Evolutionary conservation across 1,284 basidiomycete genomes (phyloP).

Genomic region (Schizophyllum amplum): DNA sequence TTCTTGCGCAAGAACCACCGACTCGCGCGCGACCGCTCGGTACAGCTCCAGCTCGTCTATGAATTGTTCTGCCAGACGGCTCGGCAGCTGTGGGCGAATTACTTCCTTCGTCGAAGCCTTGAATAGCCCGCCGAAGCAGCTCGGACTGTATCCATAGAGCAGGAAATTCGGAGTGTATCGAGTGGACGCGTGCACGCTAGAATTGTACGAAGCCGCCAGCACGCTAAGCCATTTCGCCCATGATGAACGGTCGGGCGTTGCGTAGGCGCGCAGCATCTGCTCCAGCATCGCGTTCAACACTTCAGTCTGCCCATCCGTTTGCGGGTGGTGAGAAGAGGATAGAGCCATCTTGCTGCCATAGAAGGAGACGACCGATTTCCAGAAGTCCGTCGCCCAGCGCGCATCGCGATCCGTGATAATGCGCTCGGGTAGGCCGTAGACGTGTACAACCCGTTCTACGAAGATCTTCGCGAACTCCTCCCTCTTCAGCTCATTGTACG

Average conservation of each 20-base stretch:
- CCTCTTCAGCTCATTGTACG: constrained; percentile 6
- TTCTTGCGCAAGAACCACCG: constrained; percentile 9
- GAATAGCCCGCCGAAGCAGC: too few relatives aligned
- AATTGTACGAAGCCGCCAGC: constrained; percentile 15
- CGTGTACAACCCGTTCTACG: constrained; percentile 11
- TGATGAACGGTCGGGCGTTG: constrained; percentile 18
- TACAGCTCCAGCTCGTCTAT: constrained; percentile 1
- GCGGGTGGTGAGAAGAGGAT: too few relatives aligned
- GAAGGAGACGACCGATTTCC: too few relatives aligned
- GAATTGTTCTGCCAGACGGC: neutral
- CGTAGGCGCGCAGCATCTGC: constrained; percentile 9
- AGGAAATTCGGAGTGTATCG: constrained; percentile 4
- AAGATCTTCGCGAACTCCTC: constrained; percentile 12
- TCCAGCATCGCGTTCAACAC: too few relatives aligned
- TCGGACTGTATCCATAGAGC: constrained; percentile 1
- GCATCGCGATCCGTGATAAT: too few relatives aligned
- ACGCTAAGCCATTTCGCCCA: constrained; percentile 20
- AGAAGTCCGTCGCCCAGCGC: too few relatives aligned
- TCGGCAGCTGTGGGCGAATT: too few relatives aligned
- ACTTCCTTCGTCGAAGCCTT: too few relatives aligned
- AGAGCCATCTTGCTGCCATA: too few relatives aligned
- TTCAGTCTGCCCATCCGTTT: too few relatives aligned
- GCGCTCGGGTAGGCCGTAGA: constrained; percentile 18
- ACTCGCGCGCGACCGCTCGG: constrained; percentile 3
- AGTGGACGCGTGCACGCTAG: constrained; percentile 3